Percentiles rank a stretch among this genome's conserved stretches.
phyloP scores from a whole-genome alignment of 2,329 filamentous ascomycete genomes.

The Colletotrichum agaves region DNA sequence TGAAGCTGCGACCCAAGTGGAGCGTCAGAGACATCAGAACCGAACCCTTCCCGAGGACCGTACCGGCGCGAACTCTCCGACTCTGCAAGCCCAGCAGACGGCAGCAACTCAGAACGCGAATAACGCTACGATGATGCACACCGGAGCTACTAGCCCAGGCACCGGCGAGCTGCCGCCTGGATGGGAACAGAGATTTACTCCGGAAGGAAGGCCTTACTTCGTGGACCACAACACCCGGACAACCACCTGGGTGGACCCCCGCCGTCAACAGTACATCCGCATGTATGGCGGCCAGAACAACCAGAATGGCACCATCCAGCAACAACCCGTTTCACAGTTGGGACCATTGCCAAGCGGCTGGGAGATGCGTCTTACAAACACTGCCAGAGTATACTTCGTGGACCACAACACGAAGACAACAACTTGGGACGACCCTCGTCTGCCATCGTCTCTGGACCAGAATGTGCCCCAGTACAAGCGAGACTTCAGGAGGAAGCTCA shows the following conservation, averaged over 20 bases:
- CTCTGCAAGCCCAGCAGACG: slow-evolving; percentile 65
- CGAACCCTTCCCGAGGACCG: slow-evolving; percentile 95
- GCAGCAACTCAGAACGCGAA: slow-evolving; percentile 56
- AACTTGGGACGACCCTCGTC: slow-evolving; percentile 96
- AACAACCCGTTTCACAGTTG: slow-evolving; percentile 96
- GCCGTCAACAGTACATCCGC: slow-evolving; percentile 96
- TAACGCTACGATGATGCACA: slow-evolving; percentile 89
- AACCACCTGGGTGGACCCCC: slow-evolving; percentile 97
- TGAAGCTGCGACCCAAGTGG: slow-evolving; percentile 91
- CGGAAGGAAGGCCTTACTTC: slow-evolving; percentile 94
- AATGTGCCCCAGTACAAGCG: slow-evolving; percentile 99
- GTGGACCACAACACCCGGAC: slow-evolving; percentile 98
- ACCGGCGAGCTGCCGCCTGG: slow-evolving; percentile 94
- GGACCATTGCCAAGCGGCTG: slow-evolving; percentile 95
- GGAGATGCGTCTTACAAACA: slow-evolving; percentile 99
- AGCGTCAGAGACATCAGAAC: slow-evolving; percentile 93
- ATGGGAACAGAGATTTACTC: slow-evolving; percentile 96
- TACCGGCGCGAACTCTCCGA: slow-evolving; percentile 92
- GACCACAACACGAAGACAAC: slow-evolving; percentile 99
- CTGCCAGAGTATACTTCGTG: slow-evolving; percentile 96
- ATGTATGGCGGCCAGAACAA: slow-evolving; percentile 95
- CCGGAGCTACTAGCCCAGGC: slow-evolving; percentile 91
- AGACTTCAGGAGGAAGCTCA: slow-evolving; percentile 96
- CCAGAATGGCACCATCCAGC: slow-evolving; percentile 88
- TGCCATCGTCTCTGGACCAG: slow-evolving; percentile 96